A percentile compares a stretch with the other conserved stretches of the same genome.
These are phyloP conservation scores for Musa schizocarpa DNA, from an alignment of 176 grass and related monocot species.

Conservation along the genomic window DNA sequence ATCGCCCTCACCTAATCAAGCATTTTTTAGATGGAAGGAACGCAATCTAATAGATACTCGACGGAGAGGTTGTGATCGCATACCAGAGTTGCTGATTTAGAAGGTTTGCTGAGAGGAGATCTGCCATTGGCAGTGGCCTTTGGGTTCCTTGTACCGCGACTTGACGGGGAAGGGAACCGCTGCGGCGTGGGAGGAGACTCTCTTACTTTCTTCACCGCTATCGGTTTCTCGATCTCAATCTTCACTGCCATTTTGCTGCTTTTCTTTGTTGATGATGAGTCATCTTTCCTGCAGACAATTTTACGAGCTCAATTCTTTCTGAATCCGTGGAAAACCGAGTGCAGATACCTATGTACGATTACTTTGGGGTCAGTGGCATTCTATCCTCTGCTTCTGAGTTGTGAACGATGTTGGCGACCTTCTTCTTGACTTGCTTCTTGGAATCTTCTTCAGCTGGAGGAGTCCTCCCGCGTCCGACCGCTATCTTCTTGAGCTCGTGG, in stretches of 20 bases:
- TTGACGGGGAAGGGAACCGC: conserved; percentile 64
- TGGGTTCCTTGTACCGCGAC: conserved; percentile 34
- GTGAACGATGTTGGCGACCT: not conserved
- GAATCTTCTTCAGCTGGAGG: conserved; percentile 22
- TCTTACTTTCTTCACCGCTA: conserved; percentile 55
- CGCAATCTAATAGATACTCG: not conserved
- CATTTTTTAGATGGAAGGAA: not conserved
- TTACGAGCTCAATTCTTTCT: not conserved
- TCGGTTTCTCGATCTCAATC: conserved; percentile 34
- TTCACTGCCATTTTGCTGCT: conserved; percentile 12
- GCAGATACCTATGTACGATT: not conserved
- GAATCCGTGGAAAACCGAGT: no score
- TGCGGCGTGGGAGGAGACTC: conserved; percentile 76
- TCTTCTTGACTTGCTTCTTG: conserved; percentile 13
- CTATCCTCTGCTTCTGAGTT: not conserved
- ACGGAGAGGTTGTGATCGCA: not conserved
- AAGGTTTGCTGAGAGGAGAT: conserved; percentile 59
- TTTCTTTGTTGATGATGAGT: conserved; percentile 23
- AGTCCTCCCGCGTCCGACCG: conserved; percentile 24
- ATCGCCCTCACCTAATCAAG: conserved; percentile 48
- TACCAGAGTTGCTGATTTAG: conserved; percentile 40
- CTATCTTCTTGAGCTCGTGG: conserved; percentile 84
- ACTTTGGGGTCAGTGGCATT: not conserved
- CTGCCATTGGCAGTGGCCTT: conserved; percentile 24
- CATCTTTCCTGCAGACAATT: conserved; percentile 10